These are phyloP conservation scores for Amauroascus verrucosus DNA, from an alignment of 2,329 filamentous ascomycete species.

Conservation along the genomic window DNA sequence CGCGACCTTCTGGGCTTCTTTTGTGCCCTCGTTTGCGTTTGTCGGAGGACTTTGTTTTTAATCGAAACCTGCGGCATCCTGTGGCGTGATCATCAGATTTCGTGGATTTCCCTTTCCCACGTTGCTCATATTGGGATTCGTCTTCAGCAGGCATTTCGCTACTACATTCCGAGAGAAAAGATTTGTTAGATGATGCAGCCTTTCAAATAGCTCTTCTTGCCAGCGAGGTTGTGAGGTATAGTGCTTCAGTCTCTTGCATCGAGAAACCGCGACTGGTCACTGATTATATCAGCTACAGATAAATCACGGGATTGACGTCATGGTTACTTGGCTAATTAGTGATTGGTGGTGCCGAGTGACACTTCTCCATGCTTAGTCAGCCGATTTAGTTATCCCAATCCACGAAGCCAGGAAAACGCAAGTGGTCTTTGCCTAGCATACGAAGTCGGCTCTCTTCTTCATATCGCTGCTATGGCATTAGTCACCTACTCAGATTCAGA, in stretches of 20 bases:
- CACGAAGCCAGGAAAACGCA: no score
- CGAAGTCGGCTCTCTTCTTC: not conserved
- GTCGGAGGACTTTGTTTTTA: conserved; percentile 22
- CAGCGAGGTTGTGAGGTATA: no score
- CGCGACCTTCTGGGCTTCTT: conserved; percentile 13
- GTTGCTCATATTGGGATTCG: not conserved
- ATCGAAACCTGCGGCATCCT: conserved; percentile 25
- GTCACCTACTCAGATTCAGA: conserved; percentile 78
- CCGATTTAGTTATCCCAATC: no score
- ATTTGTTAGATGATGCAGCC: not conserved
- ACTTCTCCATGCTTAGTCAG: not conserved
- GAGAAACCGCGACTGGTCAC: no score
- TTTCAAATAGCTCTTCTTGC: not conserved
- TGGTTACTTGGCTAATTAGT: no score
- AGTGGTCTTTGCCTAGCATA: no score
- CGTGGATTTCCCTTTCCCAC: not conserved
- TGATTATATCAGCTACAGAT: no score
- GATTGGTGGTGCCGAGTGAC: no score
- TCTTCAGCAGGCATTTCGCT: not conserved
- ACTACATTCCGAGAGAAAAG: not conserved
- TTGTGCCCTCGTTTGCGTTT: conserved; percentile 12
- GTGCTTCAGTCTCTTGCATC: no score
- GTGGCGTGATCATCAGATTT: conserved; percentile 12
- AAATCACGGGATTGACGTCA: no score
- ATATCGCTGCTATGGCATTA: conserved; percentile 51